Conservation (phyloP, 495 filamentous ascomycete species). For the Tirmania nivea region DNA sequence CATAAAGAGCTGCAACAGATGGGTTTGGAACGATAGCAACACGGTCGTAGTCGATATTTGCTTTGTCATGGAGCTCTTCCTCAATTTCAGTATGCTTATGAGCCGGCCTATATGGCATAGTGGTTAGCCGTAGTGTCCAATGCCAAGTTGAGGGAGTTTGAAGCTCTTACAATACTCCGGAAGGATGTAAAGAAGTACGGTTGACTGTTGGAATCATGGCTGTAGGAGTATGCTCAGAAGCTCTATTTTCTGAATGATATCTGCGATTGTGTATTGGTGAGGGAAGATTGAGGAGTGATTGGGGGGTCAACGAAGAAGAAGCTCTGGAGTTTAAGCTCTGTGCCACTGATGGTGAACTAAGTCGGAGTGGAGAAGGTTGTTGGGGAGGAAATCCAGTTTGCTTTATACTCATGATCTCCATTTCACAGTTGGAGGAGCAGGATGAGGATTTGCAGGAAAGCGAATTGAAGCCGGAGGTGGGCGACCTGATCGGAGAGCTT, state of each 20-base stretch:
- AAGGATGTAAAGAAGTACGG: constrained; percentile 37
- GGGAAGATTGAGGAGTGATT: not conserved
- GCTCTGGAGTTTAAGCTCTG: not conserved
- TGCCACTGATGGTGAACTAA: not conserved
- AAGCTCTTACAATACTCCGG: constrained; percentile 65
- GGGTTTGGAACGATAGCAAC: constrained; percentile 91
- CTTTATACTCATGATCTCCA: not conserved
- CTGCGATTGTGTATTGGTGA: not conserved
- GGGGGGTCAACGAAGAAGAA: not conserved
- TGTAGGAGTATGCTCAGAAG: not conserved
- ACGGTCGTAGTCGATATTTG: constrained; percentile 97
- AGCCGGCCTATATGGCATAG: constrained; percentile 36
- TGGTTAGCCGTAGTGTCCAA: constrained; percentile 19
- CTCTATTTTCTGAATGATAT: not conserved
- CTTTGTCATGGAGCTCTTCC: constrained; percentile 92
- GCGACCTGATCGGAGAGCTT: no score
- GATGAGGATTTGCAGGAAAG: no score
- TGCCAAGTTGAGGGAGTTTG: not conserved
- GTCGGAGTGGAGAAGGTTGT: not conserved
- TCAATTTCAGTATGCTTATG: constrained; percentile 85
- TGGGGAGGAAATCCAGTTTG: not conserved
- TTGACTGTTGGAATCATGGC: constrained; percentile 10
- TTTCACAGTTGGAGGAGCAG: no score
- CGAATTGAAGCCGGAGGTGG: no score
- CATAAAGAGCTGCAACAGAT: constrained; percentile 82